Base-by-base conservation (phyloP, 106 monocot genomes). In the Triglochin maritima region DNA sequence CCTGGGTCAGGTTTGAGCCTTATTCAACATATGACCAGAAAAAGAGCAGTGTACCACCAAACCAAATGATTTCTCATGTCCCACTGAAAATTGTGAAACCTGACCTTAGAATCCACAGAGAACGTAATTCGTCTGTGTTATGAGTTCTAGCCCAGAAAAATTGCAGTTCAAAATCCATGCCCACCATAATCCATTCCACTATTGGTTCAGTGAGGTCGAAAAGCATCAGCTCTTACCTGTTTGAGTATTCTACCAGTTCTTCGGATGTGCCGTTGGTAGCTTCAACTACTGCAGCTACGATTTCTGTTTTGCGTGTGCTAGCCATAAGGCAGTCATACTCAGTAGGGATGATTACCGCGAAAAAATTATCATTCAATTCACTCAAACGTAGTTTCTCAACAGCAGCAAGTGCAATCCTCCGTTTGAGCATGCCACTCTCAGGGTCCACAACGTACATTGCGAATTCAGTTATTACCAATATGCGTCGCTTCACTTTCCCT, bases 261-360 rank as follows among this genome's bases (percentile, higher is more conserved):
- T 84, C 85, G 49, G 81, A 76, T 60, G 61, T 74, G 57, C 75
- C 79, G 61, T 80, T 87, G 45, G 82, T 81, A 62, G 83, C 87
- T 78, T 88, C 80, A 50, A 91, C 52, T 59, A 96, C 63, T 45
- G 81, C 82, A 59, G 74, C 76, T 7, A 84, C 83, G 50, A 96
- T 91, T 72, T 96, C 91, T 59, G 69, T 79, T 65, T 81, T 91
- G 17, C 90, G 81, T 56, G 81, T 90, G 76, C 85, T 96, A 44
- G 90, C 95, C 88, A 96, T 84, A 50, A 96, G 86, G 62, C 77
- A 77, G 48, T 96, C 96, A 75, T 91, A 96, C 77, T 96, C 96
- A 45, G 73, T 83, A 0, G 90, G 96, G 58, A 90, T 58, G 64
- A 96, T 83, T 58, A 96, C 83, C 48, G 91, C 90, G 76, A 96